These are phyloP conservation scores for Botryotinia convoluta DNA, from an alignment of 2,329 filamentous ascomycete genomes.

Conservation along the genomic window DNA sequence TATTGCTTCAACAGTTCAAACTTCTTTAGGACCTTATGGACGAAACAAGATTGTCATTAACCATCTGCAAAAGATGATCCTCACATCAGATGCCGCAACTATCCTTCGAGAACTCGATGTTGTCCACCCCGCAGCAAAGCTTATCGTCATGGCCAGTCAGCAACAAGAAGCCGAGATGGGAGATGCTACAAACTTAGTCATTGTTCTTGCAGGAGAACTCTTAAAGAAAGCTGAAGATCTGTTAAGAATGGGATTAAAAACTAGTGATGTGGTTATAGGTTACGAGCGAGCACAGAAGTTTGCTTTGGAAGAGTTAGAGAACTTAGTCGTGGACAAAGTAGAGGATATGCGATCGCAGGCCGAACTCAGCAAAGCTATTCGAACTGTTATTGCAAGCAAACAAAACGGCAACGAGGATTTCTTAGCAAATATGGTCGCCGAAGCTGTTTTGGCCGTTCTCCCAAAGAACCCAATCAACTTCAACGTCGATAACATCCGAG, in stretches of 20 bases:
- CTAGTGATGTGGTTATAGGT: slow-evolving; percentile 92
- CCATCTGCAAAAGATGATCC: slow-evolving; percentile 98
- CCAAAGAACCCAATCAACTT: slow-evolving; percentile 95
- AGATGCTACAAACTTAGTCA: slow-evolving; percentile 96
- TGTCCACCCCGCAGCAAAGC: slow-evolving; percentile 94
- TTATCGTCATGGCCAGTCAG: slow-evolving; percentile 97
- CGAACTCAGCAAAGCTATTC: slow-evolving; percentile 91
- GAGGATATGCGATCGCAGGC: slow-evolving; percentile 75
- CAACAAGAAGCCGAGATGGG: slow-evolving; percentile 99
- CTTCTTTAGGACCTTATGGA: slow-evolving; percentile 92
- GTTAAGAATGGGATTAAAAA: slow-evolving; percentile 94
- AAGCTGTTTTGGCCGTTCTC: slow-evolving; percentile 80
- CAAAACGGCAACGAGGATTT: slow-evolving; percentile 92
- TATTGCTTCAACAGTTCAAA: slow-evolving; percentile 94
- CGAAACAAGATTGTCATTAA: slow-evolving; percentile 99
- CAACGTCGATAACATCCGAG: slow-evolving; percentile 98
- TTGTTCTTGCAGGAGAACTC: slow-evolving; percentile 90
- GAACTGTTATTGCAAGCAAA: slow-evolving; percentile 94
- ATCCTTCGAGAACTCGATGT: slow-evolving; percentile 97
- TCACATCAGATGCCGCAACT: slow-evolving; percentile 95
- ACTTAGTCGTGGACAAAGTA: slow-evolving; percentile 87
- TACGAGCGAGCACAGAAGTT: slow-evolving; percentile 94
- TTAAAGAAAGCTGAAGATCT: slow-evolving; percentile 96
- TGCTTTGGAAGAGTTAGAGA: slow-evolving; percentile 80
- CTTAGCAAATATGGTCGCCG: slow-evolving; percentile 81